Base-by-base conservation (phyloP, 2,329 filamentous ascomycete species). In the Venturiaceae sp. region DNA sequence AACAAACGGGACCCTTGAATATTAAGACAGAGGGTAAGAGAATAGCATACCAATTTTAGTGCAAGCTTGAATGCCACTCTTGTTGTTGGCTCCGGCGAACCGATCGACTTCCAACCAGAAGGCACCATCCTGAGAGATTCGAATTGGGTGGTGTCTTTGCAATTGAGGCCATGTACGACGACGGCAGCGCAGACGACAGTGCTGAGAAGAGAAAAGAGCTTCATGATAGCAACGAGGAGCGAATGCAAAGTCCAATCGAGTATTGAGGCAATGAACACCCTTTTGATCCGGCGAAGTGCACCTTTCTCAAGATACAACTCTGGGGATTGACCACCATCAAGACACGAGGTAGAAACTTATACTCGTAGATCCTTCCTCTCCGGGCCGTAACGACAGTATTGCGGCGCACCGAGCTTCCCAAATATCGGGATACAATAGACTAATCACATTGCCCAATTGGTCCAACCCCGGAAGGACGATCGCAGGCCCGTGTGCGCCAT, bases 61-160 rank as follows among this genome's bases (percentile, higher is more conserved):
- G 59, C 59, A 47, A 61, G 56, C 8, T 59, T 46, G 30, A 61
- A 61, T 9, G 28, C 16, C 46, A 61, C 33, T 14, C 36, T 21
- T 5, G 50, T 32, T 4, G 19, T 32, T 9, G 50, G 30, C n/a
- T 44, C 34, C 14, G 57, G 57, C 16, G 14, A 9, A 5, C 50
- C 57, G 46, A 56, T 41, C 3, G 37, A 23, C 7, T 46, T 23
- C 58, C 58, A 59, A 34, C 53, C 58, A 33, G 23, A n/a, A n/a
- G 58, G 58, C 13, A 56, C 36, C 2, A 16, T 16, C 14, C 32
- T 2, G 3, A 58, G 47, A 19, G 47, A 58, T 14, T 58, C 57
- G 36, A 58, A 58, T 13, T 23, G 30, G n/a, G 39, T 47, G 16
- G 21, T 50, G 21, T 57, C 55, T 34, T 34, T 37, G 34, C 19